Conservation (phyloP, 129 eudicot genomes). For the Solidago caesia region DNA sequence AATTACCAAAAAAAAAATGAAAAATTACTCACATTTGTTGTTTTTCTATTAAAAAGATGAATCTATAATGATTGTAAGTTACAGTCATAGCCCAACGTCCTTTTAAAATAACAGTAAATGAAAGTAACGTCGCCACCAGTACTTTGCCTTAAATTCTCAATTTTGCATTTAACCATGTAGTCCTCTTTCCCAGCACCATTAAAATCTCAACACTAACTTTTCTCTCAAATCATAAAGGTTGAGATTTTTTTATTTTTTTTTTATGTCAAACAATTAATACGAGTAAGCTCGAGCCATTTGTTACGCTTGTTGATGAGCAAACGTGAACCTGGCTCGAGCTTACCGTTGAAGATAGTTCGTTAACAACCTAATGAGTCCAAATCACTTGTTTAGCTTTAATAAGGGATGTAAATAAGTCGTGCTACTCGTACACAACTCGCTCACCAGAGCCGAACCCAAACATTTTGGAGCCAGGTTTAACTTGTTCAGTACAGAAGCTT, state of each 20-base stretch:
- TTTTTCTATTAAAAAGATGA: background rate
- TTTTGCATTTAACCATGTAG: conserved; percentile 15
- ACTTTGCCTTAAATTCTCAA: conserved; percentile 8
- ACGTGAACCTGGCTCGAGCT: background rate
- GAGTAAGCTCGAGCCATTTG: background rate
- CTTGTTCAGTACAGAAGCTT: too few species aligned
- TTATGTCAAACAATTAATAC: background rate
- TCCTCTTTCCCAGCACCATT: conserved; percentile 15
- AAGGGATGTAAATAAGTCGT: too few species aligned
- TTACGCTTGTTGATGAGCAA: too few species aligned
- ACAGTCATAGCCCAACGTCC: conserved; percentile 7
- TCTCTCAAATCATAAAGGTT: background rate
- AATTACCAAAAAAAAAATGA: too few species aligned
- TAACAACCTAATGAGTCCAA: background rate
- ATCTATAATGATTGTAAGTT: conserved; percentile 1
- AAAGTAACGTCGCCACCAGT: conserved; percentile 18
- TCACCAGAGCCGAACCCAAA: too few species aligned
- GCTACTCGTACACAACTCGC: too few species aligned
- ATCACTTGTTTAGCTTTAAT: background rate
- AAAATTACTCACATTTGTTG: too few species aligned
- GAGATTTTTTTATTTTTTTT: background rate
- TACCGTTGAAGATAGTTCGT: background rate
- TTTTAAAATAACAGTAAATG: conserved; percentile 20
- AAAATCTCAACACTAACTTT: background rate
- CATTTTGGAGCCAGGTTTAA: too few species aligned